Percentiles rank a stretch among this genome's conserved stretches.
phyloP scores from a whole-genome alignment of 2,329 filamentous ascomycete species.

The Aspergillus sp. region DNA sequence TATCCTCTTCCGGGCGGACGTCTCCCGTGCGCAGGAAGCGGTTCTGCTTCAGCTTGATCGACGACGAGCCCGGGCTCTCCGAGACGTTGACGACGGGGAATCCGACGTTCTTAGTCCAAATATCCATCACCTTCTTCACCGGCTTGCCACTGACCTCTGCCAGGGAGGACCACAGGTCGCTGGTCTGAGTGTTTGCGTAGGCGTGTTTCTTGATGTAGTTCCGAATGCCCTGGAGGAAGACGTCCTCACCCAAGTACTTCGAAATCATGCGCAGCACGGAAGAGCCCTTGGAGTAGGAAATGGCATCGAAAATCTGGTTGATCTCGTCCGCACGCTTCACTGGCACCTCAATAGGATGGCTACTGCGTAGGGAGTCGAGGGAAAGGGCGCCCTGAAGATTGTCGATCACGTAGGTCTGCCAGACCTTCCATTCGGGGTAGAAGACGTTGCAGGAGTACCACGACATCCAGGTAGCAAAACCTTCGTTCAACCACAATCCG shows the following conservation, averaged over 20 bases:
- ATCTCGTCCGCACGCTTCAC: constrained; percentile 93
- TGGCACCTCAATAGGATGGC: constrained; percentile 91
- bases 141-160: constrained; percentile 85
- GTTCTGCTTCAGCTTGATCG: constrained; percentile 86
- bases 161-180: constrained; percentile 81
- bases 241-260: constrained; percentile 84
- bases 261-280: constrained; percentile 96
- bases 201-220: constrained; percentile 91
- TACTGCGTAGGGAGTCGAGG: constrained; percentile 84
- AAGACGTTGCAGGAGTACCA: constrained; percentile 92
- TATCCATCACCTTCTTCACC: constrained; percentile 80
- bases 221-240: constrained; percentile 84
- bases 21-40: constrained; percentile 88
- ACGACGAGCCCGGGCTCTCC: constrained; percentile 59
- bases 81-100: constrained; percentile 85
- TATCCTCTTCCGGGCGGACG: constrained; percentile 84
- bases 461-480: constrained; percentile 86
- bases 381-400: constrained; percentile 80
- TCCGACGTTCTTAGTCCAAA: constrained; percentile 95
- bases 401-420: constrained; percentile 90
- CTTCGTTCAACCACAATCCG: constrained; percentile 90
- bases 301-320: constrained; percentile 96
- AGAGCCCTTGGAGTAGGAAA: constrained; percentile 94
- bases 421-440: constrained; percentile 97
- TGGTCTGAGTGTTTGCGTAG: constrained; percentile 89